These are phyloP conservation scores for Xylariaceae sp. DNA, from an alignment of 2,329 filamentous ascomycete genomes.

Conservation along the genomic window DNA sequence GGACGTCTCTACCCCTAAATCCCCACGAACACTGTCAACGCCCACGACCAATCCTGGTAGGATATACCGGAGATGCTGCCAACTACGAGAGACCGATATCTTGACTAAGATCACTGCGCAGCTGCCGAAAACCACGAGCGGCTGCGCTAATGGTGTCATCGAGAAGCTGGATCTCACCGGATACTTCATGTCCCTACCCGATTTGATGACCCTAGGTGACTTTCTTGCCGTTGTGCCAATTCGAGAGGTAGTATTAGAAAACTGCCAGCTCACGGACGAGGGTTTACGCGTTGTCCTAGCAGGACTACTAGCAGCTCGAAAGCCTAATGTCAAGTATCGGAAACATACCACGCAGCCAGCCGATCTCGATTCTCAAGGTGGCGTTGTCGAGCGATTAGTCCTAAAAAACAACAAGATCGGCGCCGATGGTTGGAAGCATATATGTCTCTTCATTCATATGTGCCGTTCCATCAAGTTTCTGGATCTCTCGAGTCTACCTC, in stretches of 20 bases:
- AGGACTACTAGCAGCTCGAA: conserved; percentile 76
- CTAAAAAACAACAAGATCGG: conserved; percentile 92
- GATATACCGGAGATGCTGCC: conserved; percentile 92
- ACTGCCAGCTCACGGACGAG: conserved; percentile 82
- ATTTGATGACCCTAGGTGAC: conserved; percentile 84
- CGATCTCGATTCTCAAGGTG: conserved; percentile 50
- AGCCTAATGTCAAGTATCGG: conserved; percentile 53
- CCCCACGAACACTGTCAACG: conserved; percentile 49
- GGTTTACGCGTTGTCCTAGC: conserved; percentile 82
- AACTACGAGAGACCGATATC: conserved; percentile 87
- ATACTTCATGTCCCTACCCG: conserved; percentile 76
- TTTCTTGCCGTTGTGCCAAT: conserved; percentile 93
- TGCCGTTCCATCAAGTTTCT: conserved; percentile 81
- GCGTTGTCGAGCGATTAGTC: conserved; percentile 80
- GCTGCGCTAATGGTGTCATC: conserved; percentile 67
- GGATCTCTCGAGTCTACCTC: conserved; percentile 80
- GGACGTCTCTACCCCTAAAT: conserved; percentile 24
- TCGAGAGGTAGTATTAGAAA: conserved; percentile 79
- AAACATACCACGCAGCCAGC: conserved; percentile 38
- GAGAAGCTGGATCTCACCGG: conserved; percentile 78
- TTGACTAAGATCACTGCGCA: conserved; percentile 90
- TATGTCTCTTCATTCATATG: conserved; percentile 85
- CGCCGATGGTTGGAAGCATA: conserved; percentile 83
- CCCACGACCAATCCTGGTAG: conserved; percentile 88
- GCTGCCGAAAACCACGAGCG: conserved; percentile 67